phyloP scores from a whole-genome alignment of 1,284 basidiomycete genomes.

The Ganoderma boninense region DNA sequence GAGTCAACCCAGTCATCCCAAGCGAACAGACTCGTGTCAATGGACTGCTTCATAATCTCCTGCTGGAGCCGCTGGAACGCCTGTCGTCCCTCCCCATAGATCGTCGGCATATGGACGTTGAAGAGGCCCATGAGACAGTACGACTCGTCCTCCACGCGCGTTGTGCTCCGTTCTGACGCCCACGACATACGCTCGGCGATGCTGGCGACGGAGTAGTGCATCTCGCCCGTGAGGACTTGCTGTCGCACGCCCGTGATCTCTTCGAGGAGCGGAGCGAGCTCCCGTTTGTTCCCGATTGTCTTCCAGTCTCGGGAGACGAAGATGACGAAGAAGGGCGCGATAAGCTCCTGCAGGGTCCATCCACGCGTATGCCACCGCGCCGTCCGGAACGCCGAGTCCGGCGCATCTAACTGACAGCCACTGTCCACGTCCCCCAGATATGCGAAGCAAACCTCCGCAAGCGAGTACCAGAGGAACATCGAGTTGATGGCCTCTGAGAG shows the following conservation, averaged over 20 bases:
- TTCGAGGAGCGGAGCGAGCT: not conserved
- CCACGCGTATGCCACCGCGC: conserved; percentile 24
- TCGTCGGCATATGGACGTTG: conserved; percentile 14
- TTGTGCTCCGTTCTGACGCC: conserved; percentile 11
- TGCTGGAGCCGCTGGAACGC: conserved; percentile 16
- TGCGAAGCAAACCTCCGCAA: conserved; percentile 19
- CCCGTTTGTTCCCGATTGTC: conserved; percentile 7
- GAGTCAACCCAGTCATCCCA: not conserved
- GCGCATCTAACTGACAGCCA: too few species aligned
- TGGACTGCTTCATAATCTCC: conserved; percentile 10
- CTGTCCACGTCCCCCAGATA: conserved; percentile 19
- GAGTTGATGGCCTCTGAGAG: conserved; percentile 26
- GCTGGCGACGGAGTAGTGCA: not conserved
- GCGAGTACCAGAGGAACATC: conserved; percentile 20
- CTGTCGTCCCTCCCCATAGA: conserved; percentile 14
- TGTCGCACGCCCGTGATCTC: not conserved
- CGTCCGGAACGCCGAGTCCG: conserved; percentile 1
- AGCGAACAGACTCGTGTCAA: conserved; percentile 13
- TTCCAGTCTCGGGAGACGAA: conserved; percentile 22
- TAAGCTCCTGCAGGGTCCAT: conserved; percentile 26
- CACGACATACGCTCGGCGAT: conserved; percentile 11
- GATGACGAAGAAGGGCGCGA: conserved; percentile 20
- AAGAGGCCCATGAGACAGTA: conserved; percentile 19
- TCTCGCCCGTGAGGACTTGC: not conserved
- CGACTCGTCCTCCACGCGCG: conserved; percentile 15